phyloP scores from a whole-genome alignment of 306 rosid genomes.

The Astragalus membranaceus region DNA sequence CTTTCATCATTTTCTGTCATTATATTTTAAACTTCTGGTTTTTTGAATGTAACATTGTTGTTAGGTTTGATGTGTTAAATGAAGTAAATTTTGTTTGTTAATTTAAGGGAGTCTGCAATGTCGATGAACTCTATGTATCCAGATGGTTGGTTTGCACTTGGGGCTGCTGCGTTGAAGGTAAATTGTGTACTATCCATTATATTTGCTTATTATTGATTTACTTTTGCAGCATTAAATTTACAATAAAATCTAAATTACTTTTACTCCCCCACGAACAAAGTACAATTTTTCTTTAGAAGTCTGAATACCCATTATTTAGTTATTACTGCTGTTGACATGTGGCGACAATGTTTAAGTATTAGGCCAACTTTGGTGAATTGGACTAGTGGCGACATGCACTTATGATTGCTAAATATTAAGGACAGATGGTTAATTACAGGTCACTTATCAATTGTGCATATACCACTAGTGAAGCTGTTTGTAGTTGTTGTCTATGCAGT shows the following conservation, averaged over 20 bases:
- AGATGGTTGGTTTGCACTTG: conserved; percentile 96
- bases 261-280: not conserved
- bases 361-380: not conserved
- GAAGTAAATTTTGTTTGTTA: not conserved
- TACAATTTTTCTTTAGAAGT: not conserved
- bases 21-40: not conserved
- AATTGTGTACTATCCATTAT: conserved; percentile 15
- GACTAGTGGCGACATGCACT: not conserved
- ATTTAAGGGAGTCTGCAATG: conserved; percentile 94
- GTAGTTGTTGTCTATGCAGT: not conserved
- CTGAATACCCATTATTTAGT: not conserved
- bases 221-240: conserved; percentile 5
- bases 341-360: not conserved
- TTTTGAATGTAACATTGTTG: not conserved
- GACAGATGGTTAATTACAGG: conserved; percentile 10
- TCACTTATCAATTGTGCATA: not conserved
- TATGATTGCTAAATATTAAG: not conserved
- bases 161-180: conserved; percentile 98
- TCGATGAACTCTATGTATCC: conserved; percentile 87
- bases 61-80: conserved; percentile 10
- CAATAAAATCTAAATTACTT: not conserved
- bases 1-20: not conserved
- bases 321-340: not conserved
- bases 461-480: not conserved
- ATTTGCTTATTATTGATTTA: not conserved